Conservation (phyloP, 73 alveolate species). For the Tetrahymena elliotti region DNA sequence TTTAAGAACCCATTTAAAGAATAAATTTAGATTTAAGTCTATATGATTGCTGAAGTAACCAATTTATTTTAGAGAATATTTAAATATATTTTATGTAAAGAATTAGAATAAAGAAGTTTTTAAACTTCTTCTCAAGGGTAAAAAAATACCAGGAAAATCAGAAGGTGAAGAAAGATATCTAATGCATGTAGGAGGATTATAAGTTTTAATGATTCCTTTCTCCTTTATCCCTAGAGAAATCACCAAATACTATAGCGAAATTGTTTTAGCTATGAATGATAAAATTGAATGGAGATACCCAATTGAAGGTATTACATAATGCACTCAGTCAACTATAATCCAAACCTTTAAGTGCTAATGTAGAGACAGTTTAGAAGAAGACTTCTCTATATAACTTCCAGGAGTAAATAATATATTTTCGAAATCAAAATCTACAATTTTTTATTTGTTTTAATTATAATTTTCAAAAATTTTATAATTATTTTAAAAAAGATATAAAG, state of each 20-base stretch:
- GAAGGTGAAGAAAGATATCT: slow-evolving; percentile 75
- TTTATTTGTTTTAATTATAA: too few relatives aligned
- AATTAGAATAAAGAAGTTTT: slow-evolving; percentile 64
- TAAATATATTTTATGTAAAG: background rate
- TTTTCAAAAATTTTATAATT: too few relatives aligned
- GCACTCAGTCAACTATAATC: background rate
- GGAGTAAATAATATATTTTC: background rate
- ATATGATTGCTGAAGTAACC: slow-evolving; percentile 52
- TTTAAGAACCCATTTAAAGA: slow-evolving; percentile 97
- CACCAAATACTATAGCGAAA: slow-evolving; percentile 87
- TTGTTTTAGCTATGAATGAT: slow-evolving; percentile 63
- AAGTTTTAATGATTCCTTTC: slow-evolving; percentile 71
- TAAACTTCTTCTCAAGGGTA: slow-evolving; percentile 71
- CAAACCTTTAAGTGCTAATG: background rate
- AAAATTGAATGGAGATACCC: background rate
- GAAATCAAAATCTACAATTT: too few relatives aligned
- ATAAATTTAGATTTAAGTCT: slow-evolving; percentile 50
- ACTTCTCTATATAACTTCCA: background rate
- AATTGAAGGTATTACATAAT: background rate
- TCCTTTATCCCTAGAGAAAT: slow-evolving; percentile 80
- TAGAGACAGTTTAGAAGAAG: background rate
- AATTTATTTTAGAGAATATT: background rate
- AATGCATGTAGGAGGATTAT: slow-evolving; percentile 85
- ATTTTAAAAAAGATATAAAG: background rate
- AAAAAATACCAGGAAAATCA: slow-evolving; percentile 78